These are phyloP conservation scores for Phytopythium chamaehyphon DNA, from an alignment of 352 stramenopile species.

Conservation along the genomic window DNA sequence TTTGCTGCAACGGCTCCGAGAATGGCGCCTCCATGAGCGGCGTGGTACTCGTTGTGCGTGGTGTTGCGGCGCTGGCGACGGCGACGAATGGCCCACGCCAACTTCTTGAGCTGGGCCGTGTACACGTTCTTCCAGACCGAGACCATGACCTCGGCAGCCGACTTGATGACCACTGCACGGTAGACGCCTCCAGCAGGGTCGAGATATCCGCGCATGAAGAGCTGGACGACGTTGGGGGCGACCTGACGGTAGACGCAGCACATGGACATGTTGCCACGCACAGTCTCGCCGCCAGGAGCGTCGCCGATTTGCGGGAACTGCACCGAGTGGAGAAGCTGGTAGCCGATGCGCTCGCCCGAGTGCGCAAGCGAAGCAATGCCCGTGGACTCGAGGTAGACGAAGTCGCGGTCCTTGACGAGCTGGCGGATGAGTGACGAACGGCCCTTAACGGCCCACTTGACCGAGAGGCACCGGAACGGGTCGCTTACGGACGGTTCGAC, in stretches of 20 bases:
- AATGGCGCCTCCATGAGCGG: not conserved
- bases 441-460: slow-evolving; percentile 61
- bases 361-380: slow-evolving; percentile 29
- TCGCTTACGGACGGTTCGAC: slow-evolving; percentile 27
- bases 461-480: slow-evolving; percentile 37
- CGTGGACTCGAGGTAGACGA: slow-evolving; percentile 55
- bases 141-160: slow-evolving; percentile 34
- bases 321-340: slow-evolving; percentile 61
- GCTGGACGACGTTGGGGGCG: slow-evolving; percentile 39
- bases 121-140: slow-evolving; percentile 35
- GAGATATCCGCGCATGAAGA: slow-evolving; percentile 35
- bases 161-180: slow-evolving; percentile 44
- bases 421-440: slow-evolving; percentile 29
- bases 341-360: slow-evolving; percentile 49
- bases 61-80: slow-evolving; percentile 4
- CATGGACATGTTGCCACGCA: slow-evolving; percentile 50
- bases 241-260: slow-evolving; percentile 50
- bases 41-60: not conserved
- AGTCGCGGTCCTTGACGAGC: slow-evolving; percentile 56
- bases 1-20: not conserved
- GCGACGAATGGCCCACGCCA: slow-evolving; percentile 32
- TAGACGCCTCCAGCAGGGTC: slow-evolving; percentile 39
- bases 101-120: slow-evolving; percentile 45
- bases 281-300: slow-evolving; percentile 24
- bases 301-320: slow-evolving; percentile 39